Base-by-base conservation (phyloP, 1,284 basidiomycete genomes). In the Ustilago bromivora region DNA sequence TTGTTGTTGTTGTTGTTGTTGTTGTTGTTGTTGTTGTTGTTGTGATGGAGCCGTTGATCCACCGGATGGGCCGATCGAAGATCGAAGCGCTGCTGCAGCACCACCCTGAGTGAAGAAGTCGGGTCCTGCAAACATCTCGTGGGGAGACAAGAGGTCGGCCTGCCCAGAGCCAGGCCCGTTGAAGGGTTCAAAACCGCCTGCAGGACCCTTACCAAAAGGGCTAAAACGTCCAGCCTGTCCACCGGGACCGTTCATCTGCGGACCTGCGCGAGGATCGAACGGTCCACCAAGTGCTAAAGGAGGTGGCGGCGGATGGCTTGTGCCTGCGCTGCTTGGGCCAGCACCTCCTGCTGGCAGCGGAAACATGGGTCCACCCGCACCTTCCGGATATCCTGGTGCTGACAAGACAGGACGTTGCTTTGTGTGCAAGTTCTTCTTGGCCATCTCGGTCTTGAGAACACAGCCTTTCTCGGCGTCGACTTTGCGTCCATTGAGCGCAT, bases 381-480 rank as follows among this genome's bases (percentile, higher is more conserved):
- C 68, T 47, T 78, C 76, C n/a, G 67, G 60, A 8, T 64, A 69
- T 23, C 75, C 75, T 10, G 66, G 59, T 9, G 58, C 55, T 0
- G 69, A 58, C 41, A 76, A 38, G 1, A 72, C 62, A 13, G 72
- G 76, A n/a, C 76, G 72, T 59, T 84, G 84, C 70, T 86, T 86
- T 36, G 95, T 97, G 86, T 99, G 96, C 53, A 99, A 87, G 84
- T 99, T 98, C 90, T 99, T 99, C 91, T 99, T 99, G 43, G 96
- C 96, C 94, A 99, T 98, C 88, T 99, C 97, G 17, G 96, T 96
- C 87, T 98, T 99, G 59, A 99, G 87, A 1, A 96, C 92, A 8
- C 93, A 92, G 10, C 95, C 95, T 80, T 95, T 95, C 85, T 98
- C 93, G n/a, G 93, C 91, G 84, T 98, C 96, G 38, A 99, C 93